Evolutionary conservation across 2,329 filamentous ascomycete species (phyloP).

Genomic region (Colletotrichum spinosum): DNA sequence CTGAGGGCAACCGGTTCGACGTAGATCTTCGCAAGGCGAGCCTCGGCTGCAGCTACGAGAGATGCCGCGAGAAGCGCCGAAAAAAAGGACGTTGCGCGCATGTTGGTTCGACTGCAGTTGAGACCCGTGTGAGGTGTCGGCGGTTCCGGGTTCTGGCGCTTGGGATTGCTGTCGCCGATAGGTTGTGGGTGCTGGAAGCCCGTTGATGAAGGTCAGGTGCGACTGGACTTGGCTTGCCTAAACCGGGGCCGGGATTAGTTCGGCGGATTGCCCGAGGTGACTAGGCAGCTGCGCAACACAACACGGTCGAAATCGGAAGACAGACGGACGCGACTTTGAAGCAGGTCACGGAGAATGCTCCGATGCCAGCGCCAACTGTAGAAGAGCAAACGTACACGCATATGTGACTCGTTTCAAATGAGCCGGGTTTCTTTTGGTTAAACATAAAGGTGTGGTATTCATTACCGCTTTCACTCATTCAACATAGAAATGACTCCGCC

Average conservation of each 20-base stretch:
- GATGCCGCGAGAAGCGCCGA: slow-evolving; percentile 56
- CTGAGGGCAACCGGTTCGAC: slow-evolving; percentile 60
- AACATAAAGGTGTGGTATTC: slow-evolving; percentile 32
- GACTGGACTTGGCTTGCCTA: not conserved
- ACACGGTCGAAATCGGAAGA: not conserved
- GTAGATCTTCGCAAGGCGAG: slow-evolving; percentile 63
- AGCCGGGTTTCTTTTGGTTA: not conserved
- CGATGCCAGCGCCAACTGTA: not conserved
- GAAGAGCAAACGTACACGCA: not conserved
- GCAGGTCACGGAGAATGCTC: not conserved
- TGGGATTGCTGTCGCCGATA: not conserved
- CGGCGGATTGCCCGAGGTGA: slow-evolving; percentile 15
- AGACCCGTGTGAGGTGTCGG: slow-evolving; percentile 2
- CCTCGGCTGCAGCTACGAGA: slow-evolving; percentile 52
- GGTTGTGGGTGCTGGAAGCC: not conserved
- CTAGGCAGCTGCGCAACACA: not conserved
- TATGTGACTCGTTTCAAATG: not conserved
- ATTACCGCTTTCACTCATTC: slow-evolving; percentile 35
- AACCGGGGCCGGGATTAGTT: slow-evolving; percentile 22
- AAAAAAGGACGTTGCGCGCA: slow-evolving; percentile 56
- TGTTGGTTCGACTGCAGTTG: slow-evolving; percentile 40
- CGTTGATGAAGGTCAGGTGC: slow-evolving; percentile 8
- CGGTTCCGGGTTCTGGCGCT: slow-evolving; percentile 7
- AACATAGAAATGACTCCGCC: slow-evolving; percentile 22
- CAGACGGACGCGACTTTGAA: not conserved